phyloP scores from a whole-genome alignment of 192 early-diverging fungal species.

The Linnemannia zychae region DNA sequence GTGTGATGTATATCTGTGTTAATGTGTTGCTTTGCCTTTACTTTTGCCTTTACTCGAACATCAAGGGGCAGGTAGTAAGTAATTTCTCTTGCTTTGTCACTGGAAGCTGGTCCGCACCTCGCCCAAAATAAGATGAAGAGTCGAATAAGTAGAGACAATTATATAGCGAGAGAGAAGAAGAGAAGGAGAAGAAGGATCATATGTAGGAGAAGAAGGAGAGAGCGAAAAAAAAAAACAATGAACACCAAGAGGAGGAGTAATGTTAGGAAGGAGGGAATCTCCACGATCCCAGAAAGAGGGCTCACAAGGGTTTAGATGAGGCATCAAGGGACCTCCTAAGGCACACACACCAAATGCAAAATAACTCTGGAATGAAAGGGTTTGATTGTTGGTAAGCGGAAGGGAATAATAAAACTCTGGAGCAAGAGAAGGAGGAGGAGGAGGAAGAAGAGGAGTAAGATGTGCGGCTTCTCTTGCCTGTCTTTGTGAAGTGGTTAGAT shows the following conservation, averaged over 20 bases:
- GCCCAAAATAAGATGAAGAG: not conserved
- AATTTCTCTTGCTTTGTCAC: not conserved
- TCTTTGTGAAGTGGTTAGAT: not conserved
- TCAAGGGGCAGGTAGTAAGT: not conserved
- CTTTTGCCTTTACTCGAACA: not conserved
- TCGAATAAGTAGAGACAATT: not conserved
- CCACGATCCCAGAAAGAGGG: conserved; percentile 1
- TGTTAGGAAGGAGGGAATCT: not conserved
- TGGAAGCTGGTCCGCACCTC: not conserved
- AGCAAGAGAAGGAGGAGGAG: not conserved
- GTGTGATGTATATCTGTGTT: not conserved
- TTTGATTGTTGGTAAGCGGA: not conserved
- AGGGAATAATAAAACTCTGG: not conserved
- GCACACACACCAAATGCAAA: not conserved
- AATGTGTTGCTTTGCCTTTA: not conserved
- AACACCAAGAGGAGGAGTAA: not conserved
- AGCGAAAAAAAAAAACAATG: not conserved
- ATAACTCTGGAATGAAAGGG: conserved; percentile 1
- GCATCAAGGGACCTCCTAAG: not conserved
- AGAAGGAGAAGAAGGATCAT: not conserved
- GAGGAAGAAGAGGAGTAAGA: not conserved
- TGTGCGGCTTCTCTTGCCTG: not conserved
- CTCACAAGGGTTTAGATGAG: conserved; percentile 3
- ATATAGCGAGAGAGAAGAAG: not conserved
- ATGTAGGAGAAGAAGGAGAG: not conserved